A percentile compares a stretch with the other conserved stretches of the same genome.
These are phyloP conservation scores for Silene vulgaris DNA, from an alignment of 179 eudicot species.

Conservation along the genomic window DNA sequence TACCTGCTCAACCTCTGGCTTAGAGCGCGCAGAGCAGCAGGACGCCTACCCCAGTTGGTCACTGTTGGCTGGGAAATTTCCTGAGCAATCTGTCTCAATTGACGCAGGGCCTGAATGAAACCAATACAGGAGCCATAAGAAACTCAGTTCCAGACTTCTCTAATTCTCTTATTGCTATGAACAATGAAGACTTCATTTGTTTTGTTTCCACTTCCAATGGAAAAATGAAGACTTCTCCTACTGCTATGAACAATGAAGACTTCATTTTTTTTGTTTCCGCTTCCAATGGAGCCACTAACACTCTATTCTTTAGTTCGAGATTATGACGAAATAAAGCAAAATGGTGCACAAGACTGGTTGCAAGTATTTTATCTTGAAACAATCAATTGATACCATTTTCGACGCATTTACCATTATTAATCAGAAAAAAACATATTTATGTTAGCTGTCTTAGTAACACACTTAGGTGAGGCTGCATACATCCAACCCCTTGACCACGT, in stretches of 20 bases:
- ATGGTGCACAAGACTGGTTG: background rate
- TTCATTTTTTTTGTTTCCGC: background rate
- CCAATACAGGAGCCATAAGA: background rate
- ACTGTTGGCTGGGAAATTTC: slow-evolving; percentile 71
- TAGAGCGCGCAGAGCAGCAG: slow-evolving; percentile 80
- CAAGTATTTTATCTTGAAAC: background rate
- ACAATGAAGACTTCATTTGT: background rate
- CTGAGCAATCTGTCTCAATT: slow-evolving; percentile 74
- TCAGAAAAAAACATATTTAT: background rate
- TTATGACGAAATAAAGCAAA: background rate
- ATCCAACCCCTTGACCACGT: background rate
- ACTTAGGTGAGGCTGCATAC: background rate
- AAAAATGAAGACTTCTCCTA: background rate
- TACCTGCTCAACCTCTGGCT: slow-evolving; percentile 79
- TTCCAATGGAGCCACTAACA: background rate
- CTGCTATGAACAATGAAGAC: background rate
- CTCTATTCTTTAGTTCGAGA: background rate
- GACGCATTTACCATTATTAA: background rate
- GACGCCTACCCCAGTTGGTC: slow-evolving; percentile 75
- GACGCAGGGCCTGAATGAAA: slow-evolving; percentile 63
- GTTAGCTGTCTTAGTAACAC: background rate
- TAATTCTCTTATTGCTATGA: background rate
- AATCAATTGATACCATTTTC: background rate
- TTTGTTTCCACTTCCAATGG: background rate
- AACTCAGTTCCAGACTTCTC: background rate